phyloP scores from a whole-genome alignment of 2,329 filamentous ascomycete species.

The Aureobasidium sp. region DNA sequence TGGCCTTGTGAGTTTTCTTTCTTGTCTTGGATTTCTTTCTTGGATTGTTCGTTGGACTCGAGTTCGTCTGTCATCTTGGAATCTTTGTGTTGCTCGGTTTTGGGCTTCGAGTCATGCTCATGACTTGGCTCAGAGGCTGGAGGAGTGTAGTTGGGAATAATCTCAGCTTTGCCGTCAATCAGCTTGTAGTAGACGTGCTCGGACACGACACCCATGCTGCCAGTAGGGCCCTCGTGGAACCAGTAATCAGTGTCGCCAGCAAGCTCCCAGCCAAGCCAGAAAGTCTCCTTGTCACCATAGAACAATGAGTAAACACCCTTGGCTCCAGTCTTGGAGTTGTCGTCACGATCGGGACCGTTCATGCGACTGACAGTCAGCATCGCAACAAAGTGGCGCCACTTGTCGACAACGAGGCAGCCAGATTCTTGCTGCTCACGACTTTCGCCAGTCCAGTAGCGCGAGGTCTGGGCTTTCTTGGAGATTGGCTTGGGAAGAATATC shows the following conservation, averaged over 20 bases:
- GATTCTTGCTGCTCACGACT: constrained; percentile 40
- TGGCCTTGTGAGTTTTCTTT: not conserved
- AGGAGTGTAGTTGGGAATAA: not conserved
- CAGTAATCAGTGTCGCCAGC: constrained; percentile 37
- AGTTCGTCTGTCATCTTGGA: not conserved
- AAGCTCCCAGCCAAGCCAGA: constrained; percentile 45
- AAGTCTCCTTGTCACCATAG: constrained; percentile 39
- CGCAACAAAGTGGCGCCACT: constrained; percentile 40
- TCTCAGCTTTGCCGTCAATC: not conserved
- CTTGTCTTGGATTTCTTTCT: not conserved
- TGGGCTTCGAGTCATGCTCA: not conserved
- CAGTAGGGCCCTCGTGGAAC: constrained; percentile 38
- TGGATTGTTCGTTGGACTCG: not conserved
- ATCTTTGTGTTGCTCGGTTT: not conserved
- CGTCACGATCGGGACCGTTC: constrained; percentile 41
- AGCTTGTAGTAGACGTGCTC: constrained; percentile 36
- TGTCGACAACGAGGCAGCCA: constrained; percentile 44
- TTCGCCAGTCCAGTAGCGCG: constrained; percentile 32
- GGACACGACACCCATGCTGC: constrained; percentile 38
- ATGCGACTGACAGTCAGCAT: constrained; percentile 37
- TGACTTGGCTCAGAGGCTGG: not conserved
- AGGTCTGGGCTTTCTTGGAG: constrained; percentile 35
- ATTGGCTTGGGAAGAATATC: constrained; percentile 40
- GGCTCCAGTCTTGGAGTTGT: constrained; percentile 31
- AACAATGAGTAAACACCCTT: constrained; percentile 41